Base-by-base conservation (phyloP, 306 rosid genomes). In the Sophora flavescens region DNA sequence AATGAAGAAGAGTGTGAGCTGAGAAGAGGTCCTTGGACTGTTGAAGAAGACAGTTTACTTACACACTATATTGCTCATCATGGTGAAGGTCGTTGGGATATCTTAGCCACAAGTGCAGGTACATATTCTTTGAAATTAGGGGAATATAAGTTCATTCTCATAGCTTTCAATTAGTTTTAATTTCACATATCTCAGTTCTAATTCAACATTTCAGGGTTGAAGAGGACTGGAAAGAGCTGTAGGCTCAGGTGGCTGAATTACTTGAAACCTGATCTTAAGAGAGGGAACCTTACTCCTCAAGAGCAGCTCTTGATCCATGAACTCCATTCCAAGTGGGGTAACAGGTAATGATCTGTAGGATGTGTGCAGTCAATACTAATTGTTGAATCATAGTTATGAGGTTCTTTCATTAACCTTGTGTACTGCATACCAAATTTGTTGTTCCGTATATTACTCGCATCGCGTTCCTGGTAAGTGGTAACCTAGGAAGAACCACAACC, bases 181-280 rank as follows among this genome's bases (percentile, higher is more conserved):
- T 62, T 15, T 35, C 8, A 14, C 6, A 64, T 6, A 32, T 62
- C 15, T 35, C 8, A 14, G 9, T 17, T 53, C 15, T 13, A 41
- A 9, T 53, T 74, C 76, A 60, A 70, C 41, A 33, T 77, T 82
- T 30, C 87, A 95, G 98, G 98, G 79, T 62, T 95, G 76, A 90
- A 95, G 92, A 95, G 98, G 82, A 92, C 93, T 14, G 98, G 98
- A 35, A 95, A 95, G 69, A 95, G 98, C 80, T 95, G 98, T 82
- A 92, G 98, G 77, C 78, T 95, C 33, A 89, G 98, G 72, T 95
- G 98, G 98, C 83, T 95, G 41, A 95, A 95, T 74, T 95, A 95
- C 69, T 84, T 95, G 75, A 95, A 92, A 84, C 98, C 98, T 3
- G 98, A 95, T 68, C 89, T 95, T 54, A 95, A 95, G 82, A 87